Evolutionary conservation across 2,329 filamentous ascomycete species (phyloP), one percentile per base, ranked within the genome.

Genomic region (Alternaria triticina): DNA sequence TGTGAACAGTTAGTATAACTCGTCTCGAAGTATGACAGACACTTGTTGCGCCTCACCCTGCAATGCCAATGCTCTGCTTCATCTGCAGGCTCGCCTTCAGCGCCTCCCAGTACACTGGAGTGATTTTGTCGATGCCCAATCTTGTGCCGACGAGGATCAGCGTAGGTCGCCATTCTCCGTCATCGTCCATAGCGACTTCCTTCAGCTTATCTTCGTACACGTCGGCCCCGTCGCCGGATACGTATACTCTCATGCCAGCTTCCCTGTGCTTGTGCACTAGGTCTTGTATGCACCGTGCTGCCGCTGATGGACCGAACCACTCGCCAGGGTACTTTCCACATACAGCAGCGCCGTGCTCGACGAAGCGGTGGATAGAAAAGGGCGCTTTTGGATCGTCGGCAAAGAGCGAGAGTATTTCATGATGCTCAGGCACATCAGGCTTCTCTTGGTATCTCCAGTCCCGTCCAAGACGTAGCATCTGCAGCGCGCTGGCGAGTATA

Each of bases 241-340:
- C 89, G 74, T 98, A 98, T 10, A 98, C 93, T 47, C 89, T 88
- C 12, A 98, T 82, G 1, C 85, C 86, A 5, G 87, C 84, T 52
- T 88, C 84, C 57, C 84, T 79, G 68, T 90, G 86, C 64, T 88
- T 85, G 63, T 90, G 90, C 23, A 89, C 89, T 40, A 99, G 84
- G 20, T 92, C 92, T 79, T 96, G 91, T 70, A 99, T 97, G 79
- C 96, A 98, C 60, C 91, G 89, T 50, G 96, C 94, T 10, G 96
- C 96, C 7, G 96, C 96, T 17, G 94, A 97, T n/a, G 96, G 96
- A 0, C 96, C 96, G 81, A 99, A 99, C 96, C 96, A 99, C 81
- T 98, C 93, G 40, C 96, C 96, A 0, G 96, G 96, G 74, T 96
- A 92, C 80, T 97, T 98, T 5, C 93, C 94, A 79, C 96, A 99